These are phyloP conservation scores for Pseudozyma hubeiensis DNA, from an alignment of 1,284 basidiomycete genomes.

Conservation along the genomic window DNA sequence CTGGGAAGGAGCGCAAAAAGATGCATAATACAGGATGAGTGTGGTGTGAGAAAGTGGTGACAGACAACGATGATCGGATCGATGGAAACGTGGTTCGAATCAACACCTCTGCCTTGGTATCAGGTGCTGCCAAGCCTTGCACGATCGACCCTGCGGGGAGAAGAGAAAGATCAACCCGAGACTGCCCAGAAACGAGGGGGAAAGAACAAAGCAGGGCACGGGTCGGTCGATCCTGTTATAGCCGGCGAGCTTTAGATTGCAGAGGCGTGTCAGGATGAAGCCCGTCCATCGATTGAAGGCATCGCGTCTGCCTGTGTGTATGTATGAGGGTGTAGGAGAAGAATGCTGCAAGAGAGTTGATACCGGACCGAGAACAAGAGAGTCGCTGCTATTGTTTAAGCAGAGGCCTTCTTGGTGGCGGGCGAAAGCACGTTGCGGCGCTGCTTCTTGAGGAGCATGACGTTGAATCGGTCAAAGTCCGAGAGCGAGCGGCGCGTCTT, in stretches of 20 bases:
- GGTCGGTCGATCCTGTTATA: constrained; percentile 18
- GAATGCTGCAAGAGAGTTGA: constrained; percentile 36
- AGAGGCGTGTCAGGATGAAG: constrained; percentile 3
- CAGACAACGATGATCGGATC: background rate
- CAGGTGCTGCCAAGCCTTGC: constrained; percentile 2
- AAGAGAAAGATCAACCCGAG: constrained; percentile 9
- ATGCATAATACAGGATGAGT: constrained; percentile 43
- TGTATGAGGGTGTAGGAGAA: background rate
- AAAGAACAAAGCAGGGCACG: constrained; percentile 19
- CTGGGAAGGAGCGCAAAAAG: constrained; percentile 30
- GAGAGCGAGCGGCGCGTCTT: constrained; percentile 81
- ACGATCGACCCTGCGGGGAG: constrained; percentile 8
- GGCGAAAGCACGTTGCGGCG: constrained; percentile 70
- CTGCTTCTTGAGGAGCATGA: constrained; percentile 73
- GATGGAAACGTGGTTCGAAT: background rate
- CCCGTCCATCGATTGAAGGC: background rate
- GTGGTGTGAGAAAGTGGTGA: constrained; percentile 4
- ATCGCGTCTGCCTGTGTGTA: constrained; percentile 13
- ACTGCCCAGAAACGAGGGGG: constrained; percentile 44
- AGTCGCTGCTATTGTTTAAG: constrained; percentile 41
- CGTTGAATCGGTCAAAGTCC: constrained; percentile 88
- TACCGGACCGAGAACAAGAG: constrained; percentile 21
- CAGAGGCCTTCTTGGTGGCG: constrained; percentile 62
- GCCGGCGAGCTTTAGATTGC: constrained; percentile 11
- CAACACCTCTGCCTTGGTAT: constrained; percentile 15